Conservation (phyloP, 306 rosid species). For the Rubus parviflorus region DNA sequence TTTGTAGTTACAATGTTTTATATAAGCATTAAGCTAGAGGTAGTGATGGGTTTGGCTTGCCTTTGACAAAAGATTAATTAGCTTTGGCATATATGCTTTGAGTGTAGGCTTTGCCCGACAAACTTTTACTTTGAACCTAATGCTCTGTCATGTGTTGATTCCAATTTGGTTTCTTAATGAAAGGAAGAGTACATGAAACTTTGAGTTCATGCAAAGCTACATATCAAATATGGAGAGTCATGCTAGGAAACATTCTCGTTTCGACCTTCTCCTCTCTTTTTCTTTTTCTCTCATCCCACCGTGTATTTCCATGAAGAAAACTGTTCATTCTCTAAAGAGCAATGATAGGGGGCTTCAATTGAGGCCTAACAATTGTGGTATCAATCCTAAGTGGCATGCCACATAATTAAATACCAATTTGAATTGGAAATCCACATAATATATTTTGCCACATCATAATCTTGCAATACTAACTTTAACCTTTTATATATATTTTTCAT, state of each 20-base stretch:
- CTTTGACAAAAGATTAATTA: constrained; percentile 24
- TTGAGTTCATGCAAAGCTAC: not conserved
- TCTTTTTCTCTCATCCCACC: too few relatives aligned
- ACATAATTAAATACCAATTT: too few relatives aligned
- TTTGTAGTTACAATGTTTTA: constrained; percentile 7
- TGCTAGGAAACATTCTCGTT: not conserved
- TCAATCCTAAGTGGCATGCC: too few relatives aligned
- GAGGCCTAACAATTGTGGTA: too few relatives aligned
- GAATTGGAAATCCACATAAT: too few relatives aligned
- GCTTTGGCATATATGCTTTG: constrained; percentile 79
- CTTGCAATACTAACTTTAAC: too few relatives aligned
- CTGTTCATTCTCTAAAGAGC: too few relatives aligned
- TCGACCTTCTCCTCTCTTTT: too few relatives aligned
- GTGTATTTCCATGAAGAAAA: too few relatives aligned
- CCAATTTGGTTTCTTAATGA: constrained; percentile 24
- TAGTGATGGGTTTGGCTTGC: constrained; percentile 29
- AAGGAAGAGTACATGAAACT: not conserved
- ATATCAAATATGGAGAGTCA: not conserved
- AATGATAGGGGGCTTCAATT: too few relatives aligned
- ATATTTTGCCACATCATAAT: too few relatives aligned
- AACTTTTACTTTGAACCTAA: constrained; percentile 33
- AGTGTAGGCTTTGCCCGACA: constrained; percentile 46
- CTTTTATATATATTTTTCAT: too few relatives aligned
- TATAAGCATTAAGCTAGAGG: not conserved
- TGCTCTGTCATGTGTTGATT: constrained; percentile 38